phyloP scores from a whole-genome alignment of 768 basidiomycete species.

The Boletus barrowsii region DNA sequence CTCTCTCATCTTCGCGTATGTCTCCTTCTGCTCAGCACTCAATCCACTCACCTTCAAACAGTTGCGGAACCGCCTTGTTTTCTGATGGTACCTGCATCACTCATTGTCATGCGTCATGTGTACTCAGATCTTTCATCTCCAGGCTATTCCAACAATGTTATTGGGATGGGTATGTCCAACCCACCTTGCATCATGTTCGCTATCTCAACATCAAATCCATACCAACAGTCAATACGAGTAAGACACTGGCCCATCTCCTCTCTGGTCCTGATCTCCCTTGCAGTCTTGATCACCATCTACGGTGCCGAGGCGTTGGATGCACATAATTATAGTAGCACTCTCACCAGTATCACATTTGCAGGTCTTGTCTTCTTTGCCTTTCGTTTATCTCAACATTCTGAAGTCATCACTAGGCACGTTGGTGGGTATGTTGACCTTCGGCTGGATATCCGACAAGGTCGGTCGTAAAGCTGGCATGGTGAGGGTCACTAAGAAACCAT shows the following conservation, averaged over 20 bases:
- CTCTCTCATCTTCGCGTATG: slow-evolving; percentile 84
- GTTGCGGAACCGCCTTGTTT: slow-evolving; percentile 85
- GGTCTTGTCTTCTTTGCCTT: slow-evolving; percentile 72
- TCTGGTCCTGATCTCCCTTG: slow-evolving; percentile 2
- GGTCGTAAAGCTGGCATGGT: slow-evolving; percentile 91
- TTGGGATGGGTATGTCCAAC: slow-evolving; percentile 61
- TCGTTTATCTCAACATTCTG: slow-evolving; percentile 59
- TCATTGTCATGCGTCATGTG: neutral
- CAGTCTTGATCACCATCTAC: slow-evolving; percentile 73
- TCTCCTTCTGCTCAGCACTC: slow-evolving; percentile 6
- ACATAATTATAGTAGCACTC: slow-evolving; percentile 58
- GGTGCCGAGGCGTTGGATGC: slow-evolving; percentile 47
- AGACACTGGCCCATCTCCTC: slow-evolving; percentile 18
- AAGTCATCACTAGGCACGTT: slow-evolving; percentile 72
- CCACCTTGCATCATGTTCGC: neutral
- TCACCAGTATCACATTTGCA: slow-evolving; percentile 74
- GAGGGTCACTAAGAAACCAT: slow-evolving; percentile 8
- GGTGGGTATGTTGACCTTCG: slow-evolving; percentile 81
- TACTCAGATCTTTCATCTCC: slow-evolving; percentile 5
- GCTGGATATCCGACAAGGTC: slow-evolving; percentile 81
- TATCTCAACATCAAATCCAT: slow-evolving; percentile 3
- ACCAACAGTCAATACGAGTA: slow-evolving; percentile 62
- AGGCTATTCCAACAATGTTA: slow-evolving; percentile 82
- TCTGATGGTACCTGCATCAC: slow-evolving; percentile 60
- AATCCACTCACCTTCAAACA: slow-evolving; percentile 26